Evolutionary conservation across 2,329 filamentous ascomycete species (phyloP).

Genomic region (Fusarium penzigii): DNA sequence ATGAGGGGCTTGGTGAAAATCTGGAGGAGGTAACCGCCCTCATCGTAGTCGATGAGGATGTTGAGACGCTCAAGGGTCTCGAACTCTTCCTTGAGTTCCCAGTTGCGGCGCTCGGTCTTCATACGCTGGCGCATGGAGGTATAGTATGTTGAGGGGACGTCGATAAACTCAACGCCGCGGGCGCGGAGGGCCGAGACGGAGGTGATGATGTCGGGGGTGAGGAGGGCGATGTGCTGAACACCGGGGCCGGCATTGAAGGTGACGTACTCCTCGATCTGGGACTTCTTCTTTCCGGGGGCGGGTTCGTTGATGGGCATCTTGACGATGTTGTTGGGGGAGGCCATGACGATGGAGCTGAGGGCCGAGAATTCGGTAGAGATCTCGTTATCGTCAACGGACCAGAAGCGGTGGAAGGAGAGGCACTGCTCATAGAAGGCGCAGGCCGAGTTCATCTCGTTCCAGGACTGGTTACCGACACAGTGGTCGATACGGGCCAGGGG

Average conservation of each 20-base stretch:
- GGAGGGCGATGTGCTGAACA: slow-evolving; percentile 90
- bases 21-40: slow-evolving; percentile 79
- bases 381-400: slow-evolving; percentile 91
- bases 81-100: slow-evolving; percentile 76
- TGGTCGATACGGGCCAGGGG: slow-evolving; percentile 81
- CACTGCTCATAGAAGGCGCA: slow-evolving; percentile 80
- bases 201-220: slow-evolving; percentile 76
- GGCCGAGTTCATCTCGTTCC: slow-evolving; percentile 77
- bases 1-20: slow-evolving; percentile 85
- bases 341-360: slow-evolving; percentile 87
- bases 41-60: slow-evolving; percentile 94
- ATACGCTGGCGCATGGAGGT: slow-evolving; percentile 72
- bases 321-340: slow-evolving; percentile 78
- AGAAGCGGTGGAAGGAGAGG: slow-evolving; percentile 94
- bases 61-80: slow-evolving; percentile 75
- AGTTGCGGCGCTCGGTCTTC: slow-evolving; percentile 59
- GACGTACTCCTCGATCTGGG: slow-evolving; percentile 92
- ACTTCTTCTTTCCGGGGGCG: slow-evolving; percentile 83
- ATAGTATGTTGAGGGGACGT: slow-evolving; percentile 86
- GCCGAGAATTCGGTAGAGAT: slow-evolving; percentile 93
- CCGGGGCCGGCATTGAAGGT: slow-evolving; percentile 87
- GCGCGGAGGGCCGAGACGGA: slow-evolving; percentile 77
- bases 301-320: slow-evolving; percentile 99
- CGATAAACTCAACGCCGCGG: slow-evolving; percentile 92
- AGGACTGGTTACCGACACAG: slow-evolving; percentile 96